These are phyloP conservation scores for Kernera saxatilis DNA, from an alignment of 345 rosid genomes.

Conservation along the genomic window DNA sequence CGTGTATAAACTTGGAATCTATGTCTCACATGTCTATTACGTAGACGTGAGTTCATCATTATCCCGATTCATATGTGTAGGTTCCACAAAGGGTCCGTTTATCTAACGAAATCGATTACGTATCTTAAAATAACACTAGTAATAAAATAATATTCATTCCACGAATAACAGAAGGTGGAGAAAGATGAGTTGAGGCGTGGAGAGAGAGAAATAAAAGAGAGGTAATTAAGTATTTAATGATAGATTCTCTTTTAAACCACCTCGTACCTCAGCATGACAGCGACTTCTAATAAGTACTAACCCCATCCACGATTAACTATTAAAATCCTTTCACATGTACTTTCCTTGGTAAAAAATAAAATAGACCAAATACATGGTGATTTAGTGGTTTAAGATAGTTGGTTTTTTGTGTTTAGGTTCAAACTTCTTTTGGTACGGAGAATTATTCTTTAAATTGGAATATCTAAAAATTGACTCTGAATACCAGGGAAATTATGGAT, in stretches of 20 bases:
- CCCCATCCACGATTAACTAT: background rate
- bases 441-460: no score
- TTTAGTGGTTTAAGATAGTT: no score
- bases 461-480: no score
- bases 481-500: no score
- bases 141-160: background rate
- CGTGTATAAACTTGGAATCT: constrained; percentile 6
- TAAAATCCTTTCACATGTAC: no score
- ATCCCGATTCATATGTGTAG: background rate
- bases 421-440: no score
- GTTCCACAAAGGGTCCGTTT: background rate
- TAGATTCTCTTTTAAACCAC: background rate
- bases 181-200: no score
- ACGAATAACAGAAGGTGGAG: background rate
- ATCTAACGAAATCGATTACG: background rate
- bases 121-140: background rate
- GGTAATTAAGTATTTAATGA: background rate
- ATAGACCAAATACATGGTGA: no score
- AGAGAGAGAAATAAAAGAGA: background rate
- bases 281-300: background rate
- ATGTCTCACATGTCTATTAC: constrained; percentile 13
- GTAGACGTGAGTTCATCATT: constrained; percentile 24
- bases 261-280: constrained; percentile 1
- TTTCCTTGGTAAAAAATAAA: no score
- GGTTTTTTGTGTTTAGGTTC: no score